Evolutionary conservation across 352 stramenopile species (phyloP).

Genomic region (Globisporangium sylvaticum): DNA sequence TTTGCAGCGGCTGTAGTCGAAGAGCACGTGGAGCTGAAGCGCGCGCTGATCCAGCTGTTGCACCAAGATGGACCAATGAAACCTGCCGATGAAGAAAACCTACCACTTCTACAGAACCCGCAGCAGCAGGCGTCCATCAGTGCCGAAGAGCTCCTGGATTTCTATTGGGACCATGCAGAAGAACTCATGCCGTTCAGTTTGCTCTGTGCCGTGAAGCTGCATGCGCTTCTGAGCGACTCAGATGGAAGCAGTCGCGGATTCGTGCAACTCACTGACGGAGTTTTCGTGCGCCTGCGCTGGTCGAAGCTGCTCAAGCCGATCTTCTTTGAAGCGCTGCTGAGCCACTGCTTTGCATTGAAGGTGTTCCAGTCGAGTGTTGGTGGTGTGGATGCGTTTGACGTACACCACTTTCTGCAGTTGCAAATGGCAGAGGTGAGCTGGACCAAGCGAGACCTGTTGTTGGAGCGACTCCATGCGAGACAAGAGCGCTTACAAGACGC

Average conservation of each 20-base stretch:
- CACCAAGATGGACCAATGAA: conserved; percentile 10
- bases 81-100: neutral
- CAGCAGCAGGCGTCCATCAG: conserved; percentile 11
- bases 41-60: conserved; percentile 24
- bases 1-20: conserved; percentile 32
- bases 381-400: neutral
- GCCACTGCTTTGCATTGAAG: conserved; percentile 25
- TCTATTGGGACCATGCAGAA: conserved; percentile 34
- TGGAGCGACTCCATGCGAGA: neutral
- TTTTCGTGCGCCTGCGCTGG: conserved; percentile 39
- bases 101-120: neutral
- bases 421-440: neutral
- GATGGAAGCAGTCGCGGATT: neutral
- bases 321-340: conserved; percentile 41
- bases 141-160: conserved; percentile 33
- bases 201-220: conserved; percentile 44
- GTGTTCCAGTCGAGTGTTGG: conserved; percentile 12
- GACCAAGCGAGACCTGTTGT: neutral
- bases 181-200: conserved; percentile 28
- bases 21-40: conserved; percentile 21
- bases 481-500: conserved; percentile 6
- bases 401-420: neutral
- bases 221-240: conserved; percentile 18
- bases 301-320: conserved; percentile 31
- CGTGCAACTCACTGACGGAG: conserved; percentile 16